Base-by-base conservation (phyloP, 2,329 filamentous ascomycete genomes). In the Claviceps citrina region DNA sequence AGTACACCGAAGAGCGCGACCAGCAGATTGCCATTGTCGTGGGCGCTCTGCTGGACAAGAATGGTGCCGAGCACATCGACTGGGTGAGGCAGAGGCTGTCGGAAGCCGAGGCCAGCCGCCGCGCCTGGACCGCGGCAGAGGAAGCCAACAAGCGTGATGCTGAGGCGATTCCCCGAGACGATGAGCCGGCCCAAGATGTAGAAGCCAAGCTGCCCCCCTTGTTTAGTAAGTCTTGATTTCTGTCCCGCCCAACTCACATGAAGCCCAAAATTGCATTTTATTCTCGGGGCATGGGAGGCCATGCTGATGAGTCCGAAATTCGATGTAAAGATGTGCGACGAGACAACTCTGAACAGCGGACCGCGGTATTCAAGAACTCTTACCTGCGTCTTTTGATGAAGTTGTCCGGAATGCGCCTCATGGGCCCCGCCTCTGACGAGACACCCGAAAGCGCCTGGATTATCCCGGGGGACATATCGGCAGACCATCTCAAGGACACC, bases 291-390 rank as follows among this genome's bases (percentile, higher is more conserved):
- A 24, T 8, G 22, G n/a, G 32, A 34, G 13, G 32, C 13, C 32
- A 34, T 34, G 20, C 32, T 34, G 4, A 34, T 9, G 4, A n/a
- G 28, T 9, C 7, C n/a, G n/a, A 3, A 34, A 15, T 19, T 26
- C 33, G 15, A 35, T 5, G 4, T 20, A 13, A 15, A 12, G 74
- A 62, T 41, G 62, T 86, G 39, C 71, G 68, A 38, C 69, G 81
- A 0, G 76, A 81, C 42, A 76, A 72, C 31, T 74, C 82, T 34
- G 68, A 73, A 36, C 75, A 78, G 31, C 76, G 78, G 38, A 71
- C 70, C 18, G 81, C 84, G 20, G 78, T 94, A 61, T 93, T 93
- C 65, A 93, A 85, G 54, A 93, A 96, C 58, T 78, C 83, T 8
- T 80, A 89, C 51, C 70, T 96, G 2, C 81, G 87, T 26, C 75